Percentiles rank a stretch among this genome's conserved stretches.
phyloP scores from a whole-genome alignment of 2,329 filamentous ascomycete species.

The Verticillium longisporum region DNA sequence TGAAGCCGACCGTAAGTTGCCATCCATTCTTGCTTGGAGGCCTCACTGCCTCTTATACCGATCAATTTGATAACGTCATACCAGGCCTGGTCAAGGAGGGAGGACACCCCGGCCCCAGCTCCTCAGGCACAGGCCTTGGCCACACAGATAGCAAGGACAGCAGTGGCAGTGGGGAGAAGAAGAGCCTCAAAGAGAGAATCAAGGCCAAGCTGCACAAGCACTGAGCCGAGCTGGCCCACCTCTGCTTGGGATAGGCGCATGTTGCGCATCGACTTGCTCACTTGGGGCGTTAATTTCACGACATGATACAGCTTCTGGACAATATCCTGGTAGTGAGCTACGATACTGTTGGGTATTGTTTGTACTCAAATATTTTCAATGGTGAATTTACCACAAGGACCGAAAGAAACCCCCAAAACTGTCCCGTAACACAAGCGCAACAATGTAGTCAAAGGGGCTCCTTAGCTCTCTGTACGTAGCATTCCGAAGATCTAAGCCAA shows the following conservation, averaged over 20 bases:
- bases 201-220: slow-evolving; percentile 60
- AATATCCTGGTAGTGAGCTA: background rate
- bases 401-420: too few species aligned
- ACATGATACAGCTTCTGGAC: background rate
- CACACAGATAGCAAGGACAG: slow-evolving; percentile 23
- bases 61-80: slow-evolving; percentile 3
- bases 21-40: background rate
- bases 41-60: background rate
- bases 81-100: slow-evolving; percentile 47
- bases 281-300: background rate
- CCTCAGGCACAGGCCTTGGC: background rate
- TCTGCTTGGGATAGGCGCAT: background rate
- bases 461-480: background rate
- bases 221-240: slow-evolving; percentile 12
- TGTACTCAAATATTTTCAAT: background rate
- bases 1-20: slow-evolving; percentile 57
- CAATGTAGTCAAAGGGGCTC: background rate
- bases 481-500: background rate
- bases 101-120: slow-evolving; percentile 24
- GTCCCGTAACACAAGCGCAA: too few species aligned
- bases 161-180: slow-evolving; percentile 32
- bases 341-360: too few species aligned
- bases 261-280: background rate
- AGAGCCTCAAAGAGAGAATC: slow-evolving; percentile 55
- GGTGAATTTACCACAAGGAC: background rate